Percentiles rank a stretch among this genome's conserved stretches.
These are phyloP conservation scores for Fusarium albosuccineum DNA, from an alignment of 2,329 filamentous ascomycete species.

Conservation along the genomic window DNA sequence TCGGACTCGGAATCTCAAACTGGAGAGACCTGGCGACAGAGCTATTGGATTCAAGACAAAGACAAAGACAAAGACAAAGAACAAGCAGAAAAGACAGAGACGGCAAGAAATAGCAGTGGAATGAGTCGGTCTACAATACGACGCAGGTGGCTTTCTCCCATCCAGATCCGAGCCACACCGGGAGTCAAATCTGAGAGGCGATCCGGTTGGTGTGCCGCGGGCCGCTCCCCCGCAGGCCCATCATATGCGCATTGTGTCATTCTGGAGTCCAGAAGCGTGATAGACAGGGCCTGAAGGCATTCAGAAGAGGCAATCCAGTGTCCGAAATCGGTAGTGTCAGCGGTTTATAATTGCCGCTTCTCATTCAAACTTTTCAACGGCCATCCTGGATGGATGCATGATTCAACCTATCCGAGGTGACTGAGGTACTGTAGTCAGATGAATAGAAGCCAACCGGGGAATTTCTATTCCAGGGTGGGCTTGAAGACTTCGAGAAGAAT, in stretches of 20 bases:
- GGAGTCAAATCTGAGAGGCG: conserved; percentile 33
- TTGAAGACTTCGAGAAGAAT: too few relatives aligned
- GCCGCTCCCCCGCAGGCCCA: conserved; percentile 16
- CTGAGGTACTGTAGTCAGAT: not conserved
- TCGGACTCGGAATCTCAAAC: not conserved
- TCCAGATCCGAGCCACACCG: conserved; percentile 16
- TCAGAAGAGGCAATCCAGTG: not conserved
- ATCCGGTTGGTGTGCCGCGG: conserved; percentile 13
- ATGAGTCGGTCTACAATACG: not conserved
- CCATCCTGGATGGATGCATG: not conserved
- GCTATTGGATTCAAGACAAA: not conserved
- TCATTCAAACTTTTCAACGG: conserved; percentile 1
- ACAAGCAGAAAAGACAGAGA: too few relatives aligned
- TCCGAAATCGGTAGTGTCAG: not conserved
- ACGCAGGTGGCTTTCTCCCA: not conserved
- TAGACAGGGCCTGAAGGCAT: conserved; percentile 3
- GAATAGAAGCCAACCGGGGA: too few relatives aligned
- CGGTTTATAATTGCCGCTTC: not conserved
- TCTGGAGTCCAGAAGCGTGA: conserved; percentile 13
- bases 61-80: not conserved
- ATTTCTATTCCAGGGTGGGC: too few relatives aligned
- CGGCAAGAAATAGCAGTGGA: too few relatives aligned
- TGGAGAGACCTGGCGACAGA: not conserved
- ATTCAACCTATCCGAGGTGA: not conserved
- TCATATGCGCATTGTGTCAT: conserved; percentile 27